Base-by-base conservation (phyloP, 192 early-diverging fungal species). In the Podila epicladia region DNA sequence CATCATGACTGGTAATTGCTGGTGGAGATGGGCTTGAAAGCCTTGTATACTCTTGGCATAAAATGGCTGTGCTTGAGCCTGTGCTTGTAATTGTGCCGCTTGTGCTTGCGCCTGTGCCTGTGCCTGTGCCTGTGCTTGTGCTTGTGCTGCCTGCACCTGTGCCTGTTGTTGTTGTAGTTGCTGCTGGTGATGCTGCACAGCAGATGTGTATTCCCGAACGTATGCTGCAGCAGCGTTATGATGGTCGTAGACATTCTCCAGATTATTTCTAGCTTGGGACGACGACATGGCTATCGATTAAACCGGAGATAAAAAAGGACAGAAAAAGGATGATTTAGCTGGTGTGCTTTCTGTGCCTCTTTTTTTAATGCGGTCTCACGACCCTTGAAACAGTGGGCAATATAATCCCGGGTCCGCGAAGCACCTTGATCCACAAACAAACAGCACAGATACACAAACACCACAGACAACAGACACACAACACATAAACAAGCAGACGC, bases 1-100 rank as follows among this genome's bases (percentile, higher is more conserved):
- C 87, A 89, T 89, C 35, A 89, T 80, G 31, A 85, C 78, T 4
- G 87, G 85, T 29, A 75, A 28, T 19, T 83, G 70, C 13, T 73
- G 77, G 26, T 80, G 71, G 1, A 72, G 32, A 31, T 69, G 77
- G 6, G 70, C 28, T 17, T 63, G 77, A 38, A 69, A 73, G 11
- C 65, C 48, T 63, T 80, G 77, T 45, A 69, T 33, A 12, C 60
- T 37, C 38, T 67, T 80, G 12, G 55, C 65, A 29, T 73, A 69
- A 32, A 72, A 71, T 13, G 53, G 60, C 15, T 79, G 70, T 12
- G 45, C 45, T 53, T 71, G 69, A 20, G n/a, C 45, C 35, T 71
- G 69, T 26, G 38, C 58, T 49, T 68, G 73, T 32, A 63, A 1
- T 33, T 75, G 76, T 31, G 11, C 35, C 9, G 53, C 53, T 55